These are phyloP conservation scores for Pelargonium myrrhifolium DNA, from an alignment of 441 rosid species.

Conservation along the genomic window DNA sequence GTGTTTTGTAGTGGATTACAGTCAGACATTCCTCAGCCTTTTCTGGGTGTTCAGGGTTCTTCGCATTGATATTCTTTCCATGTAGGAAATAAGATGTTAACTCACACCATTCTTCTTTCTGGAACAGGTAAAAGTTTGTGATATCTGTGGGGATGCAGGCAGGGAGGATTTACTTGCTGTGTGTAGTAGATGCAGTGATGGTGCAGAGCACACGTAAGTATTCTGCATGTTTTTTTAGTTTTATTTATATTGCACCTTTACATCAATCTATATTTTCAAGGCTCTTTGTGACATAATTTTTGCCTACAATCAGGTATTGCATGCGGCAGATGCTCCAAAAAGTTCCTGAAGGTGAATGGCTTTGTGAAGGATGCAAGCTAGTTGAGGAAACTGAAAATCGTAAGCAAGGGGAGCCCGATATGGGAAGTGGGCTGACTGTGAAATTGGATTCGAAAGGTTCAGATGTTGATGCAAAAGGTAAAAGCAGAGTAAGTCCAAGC, in stretches of 20 bases:
- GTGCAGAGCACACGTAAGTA: slow-evolving; percentile 99
- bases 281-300: neutral
- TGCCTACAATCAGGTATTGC: slow-evolving; percentile 67
- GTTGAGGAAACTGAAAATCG: slow-evolving; percentile 57
- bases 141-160: slow-evolving; percentile 99
- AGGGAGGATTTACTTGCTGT: slow-evolving; percentile 92
- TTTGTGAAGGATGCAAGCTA: slow-evolving; percentile 91
- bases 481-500: slow-evolving; percentile 23
- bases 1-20: neutral
- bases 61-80: neutral
- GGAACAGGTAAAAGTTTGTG: slow-evolving; percentile 96
- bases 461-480: slow-evolving; percentile 47
- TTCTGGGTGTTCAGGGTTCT: neutral
- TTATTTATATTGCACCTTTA: slow-evolving; percentile 10
- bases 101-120: slow-evolving; percentile 11
- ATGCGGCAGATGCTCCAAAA: slow-evolving; percentile 82
- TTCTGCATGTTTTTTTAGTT: too few species aligned
- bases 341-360: slow-evolving; percentile 91
- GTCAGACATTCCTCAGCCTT: neutral
- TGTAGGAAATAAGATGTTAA: neutral
- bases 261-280: neutral
- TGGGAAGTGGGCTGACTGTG: slow-evolving; percentile 12
- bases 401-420: slow-evolving; percentile 56
- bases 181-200: slow-evolving; percentile 89
- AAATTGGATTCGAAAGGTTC: slow-evolving; percentile 33